A percentile compares a stretch with the other conserved stretches of the same genome.
phyloP scores from a whole-genome alignment of 345 rosid genomes.

The Leavenworthia alabamica region DNA sequence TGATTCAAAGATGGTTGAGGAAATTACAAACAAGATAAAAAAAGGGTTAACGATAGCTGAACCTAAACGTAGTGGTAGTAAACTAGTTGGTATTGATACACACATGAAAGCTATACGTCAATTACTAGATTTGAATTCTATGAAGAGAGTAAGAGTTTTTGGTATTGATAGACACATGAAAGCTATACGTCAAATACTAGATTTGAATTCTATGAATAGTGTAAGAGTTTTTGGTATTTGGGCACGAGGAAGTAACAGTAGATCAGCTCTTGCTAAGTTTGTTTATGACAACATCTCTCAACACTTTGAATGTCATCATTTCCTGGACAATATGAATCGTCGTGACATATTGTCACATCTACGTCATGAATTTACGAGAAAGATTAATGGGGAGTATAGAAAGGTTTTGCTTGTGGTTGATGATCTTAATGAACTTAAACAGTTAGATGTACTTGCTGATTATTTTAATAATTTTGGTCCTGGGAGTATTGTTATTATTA shows the following conservation, averaged over 20 bases:
- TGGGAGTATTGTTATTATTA: conserved; percentile 20
- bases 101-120: too few relatives aligned
- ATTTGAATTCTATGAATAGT: neutral
- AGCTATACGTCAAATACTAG: neutral
- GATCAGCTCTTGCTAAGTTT: conserved; percentile 19
- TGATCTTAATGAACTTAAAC: neutral
- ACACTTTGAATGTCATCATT: conserved; percentile 16
- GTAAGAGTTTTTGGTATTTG: conserved; percentile 22
- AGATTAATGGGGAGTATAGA: neutral
- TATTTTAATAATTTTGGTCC: conserved; percentile 13
- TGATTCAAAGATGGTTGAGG: conserved; percentile 26
- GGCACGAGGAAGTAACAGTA: conserved; percentile 11
- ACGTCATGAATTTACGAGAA: neutral
- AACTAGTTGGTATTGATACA: conserved; percentile 30
- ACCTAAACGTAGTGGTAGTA: neutral
- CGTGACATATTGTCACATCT: conserved; percentile 5
- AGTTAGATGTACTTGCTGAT: conserved; percentile 20
- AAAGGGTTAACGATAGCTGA: neutral
- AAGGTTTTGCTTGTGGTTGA: conserved; percentile 18
- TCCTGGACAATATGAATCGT: conserved; percentile 12
- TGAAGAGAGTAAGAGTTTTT: too few relatives aligned
- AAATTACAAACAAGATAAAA: conserved; percentile 7
- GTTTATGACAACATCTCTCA: conserved; percentile 1
- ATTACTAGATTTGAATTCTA: too few relatives aligned
- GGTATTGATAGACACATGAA: conserved; percentile 18